Evolutionary conservation across 768 basidiomycete species (phyloP), one percentile per base, ranked within the genome.

Genomic region (Lactifluus pinguis): DNA sequence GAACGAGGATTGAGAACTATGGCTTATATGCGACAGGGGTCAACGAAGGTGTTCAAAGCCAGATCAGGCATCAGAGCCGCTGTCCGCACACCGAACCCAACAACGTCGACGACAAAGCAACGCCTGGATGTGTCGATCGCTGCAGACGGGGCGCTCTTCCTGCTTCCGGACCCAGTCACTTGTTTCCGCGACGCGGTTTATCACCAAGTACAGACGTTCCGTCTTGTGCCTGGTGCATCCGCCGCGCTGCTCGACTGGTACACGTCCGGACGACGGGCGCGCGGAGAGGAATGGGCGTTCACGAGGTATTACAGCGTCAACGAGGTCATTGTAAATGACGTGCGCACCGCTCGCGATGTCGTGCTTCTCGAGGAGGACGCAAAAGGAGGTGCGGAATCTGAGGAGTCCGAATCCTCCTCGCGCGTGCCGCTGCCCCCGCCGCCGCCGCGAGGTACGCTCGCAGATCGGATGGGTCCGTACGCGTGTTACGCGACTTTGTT

Each of bases 41-140:
- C 88, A 4, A 98, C 95, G 10, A 98, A 98, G 71, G 88, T 98
- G 19, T 98, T 95, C 78, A 95, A 93, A 73, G 76, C 78, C 19
- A 83, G 93, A 25, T 72, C 77, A 8, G 84, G 82, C n/a, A 76
- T 78, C 60, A 78, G 84, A 41, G 76, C 79, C 32, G 82, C 86
- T 30, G 75, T 60, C 50, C 54, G 25, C 29, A 59, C 53, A 54
- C 19, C 36, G 17, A 47, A 38, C 11, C 21, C 45, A 19, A n/a
- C 41, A 29, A 25, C 7, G 6, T 13, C 32, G 21, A 47, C 45
- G 25, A 94, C 90, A 6, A 76, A 72, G 44, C 90, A 94, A 69
- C 75, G 75, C n/a, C 75, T 89, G 69, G 76, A 79, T 44, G 83
- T 85, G 54, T 73, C 68, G 9, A 72, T 97, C 51, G 73, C 76